Evolutionary conservation across 129 eudicot genomes (phyloP), one percentile per base, ranked within the genome.

Genomic region (Pittosporum tobira): DNA sequence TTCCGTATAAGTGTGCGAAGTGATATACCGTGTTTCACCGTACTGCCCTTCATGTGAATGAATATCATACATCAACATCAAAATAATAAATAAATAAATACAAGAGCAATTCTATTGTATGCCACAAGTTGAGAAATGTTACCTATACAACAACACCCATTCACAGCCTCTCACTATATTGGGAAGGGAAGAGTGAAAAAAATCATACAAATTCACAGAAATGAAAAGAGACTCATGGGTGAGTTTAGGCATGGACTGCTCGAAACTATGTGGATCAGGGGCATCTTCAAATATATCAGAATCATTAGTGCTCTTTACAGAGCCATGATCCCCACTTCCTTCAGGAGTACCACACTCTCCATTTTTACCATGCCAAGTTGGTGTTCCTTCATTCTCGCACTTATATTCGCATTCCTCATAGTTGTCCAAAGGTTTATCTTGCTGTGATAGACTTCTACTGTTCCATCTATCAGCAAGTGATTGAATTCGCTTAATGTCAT

Each of bases 21-120:
- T 53, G 98, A 91, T 76, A 83, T 91, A 46, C 98, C 98, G 72
- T 91, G 81, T 81, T 57, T 91, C 65, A 61, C 64, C 31, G 98
- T 80, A 81, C 98, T 91, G 98, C 94, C 94, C 95, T 91, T 91
- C 85, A 91, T 81, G 81, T 57, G 68, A 85, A 82, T 52, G 55
- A 73, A 65, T 25, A 51, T 48, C 64, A 38, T 64, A 65, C 57
- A 69, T 57, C 59, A 70, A 53, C 56, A 49, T 30, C 54, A 54
- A 15, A 29, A 56, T 11, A 29, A 29, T 5, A 7, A 55, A 2
- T 1, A 6, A n/a, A 23, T 44, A 27, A 23, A 66, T 26, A 37
- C 6, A 12, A 44, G 19, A 28, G 59, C 22, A 40, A 24, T 27
- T 54, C 66, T 7, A 44, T 51, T 52, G 38, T 46, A 66, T 51